These are phyloP conservation scores for Stagonosporopsis cucurbitacearum DNA, from an alignment of 2,329 filamentous ascomycete species.

Conservation along the genomic window DNA sequence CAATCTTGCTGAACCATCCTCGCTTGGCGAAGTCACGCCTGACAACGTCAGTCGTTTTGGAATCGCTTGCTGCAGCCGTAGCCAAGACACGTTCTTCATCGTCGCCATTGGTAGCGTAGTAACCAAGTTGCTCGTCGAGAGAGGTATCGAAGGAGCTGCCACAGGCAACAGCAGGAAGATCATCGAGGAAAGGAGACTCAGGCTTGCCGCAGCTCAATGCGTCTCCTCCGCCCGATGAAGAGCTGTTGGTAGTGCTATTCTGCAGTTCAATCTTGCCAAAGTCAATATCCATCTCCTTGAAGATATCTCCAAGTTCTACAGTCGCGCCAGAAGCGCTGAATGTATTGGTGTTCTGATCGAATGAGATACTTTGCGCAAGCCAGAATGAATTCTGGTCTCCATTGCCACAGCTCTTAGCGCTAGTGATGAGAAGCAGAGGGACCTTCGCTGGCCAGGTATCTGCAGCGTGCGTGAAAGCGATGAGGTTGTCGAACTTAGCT, in stretches of 20 bases:
- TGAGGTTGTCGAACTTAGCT: slow-evolving; percentile 12
- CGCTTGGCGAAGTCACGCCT: slow-evolving; percentile 8
- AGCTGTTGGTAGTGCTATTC: slow-evolving; percentile 9
- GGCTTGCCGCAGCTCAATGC: slow-evolving; percentile 12
- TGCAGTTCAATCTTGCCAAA: slow-evolving; percentile 14
- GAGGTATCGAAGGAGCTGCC: slow-evolving; percentile 11
- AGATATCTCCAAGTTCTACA: slow-evolving; percentile 10
- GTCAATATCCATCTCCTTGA: slow-evolving; percentile 16
- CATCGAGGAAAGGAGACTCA: slow-evolving; percentile 9
- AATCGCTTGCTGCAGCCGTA: slow-evolving; percentile 1
- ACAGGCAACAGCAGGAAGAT: slow-evolving; percentile 13
- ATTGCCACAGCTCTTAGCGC: slow-evolving; percentile 13
- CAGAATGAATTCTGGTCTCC: slow-evolving; percentile 16
- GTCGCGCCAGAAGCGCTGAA: slow-evolving; percentile 9
- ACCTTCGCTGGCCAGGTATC: slow-evolving; percentile 15
- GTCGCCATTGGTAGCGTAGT: slow-evolving; percentile 9
- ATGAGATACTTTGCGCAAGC: slow-evolving; percentile 8
- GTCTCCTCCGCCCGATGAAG: not conserved
- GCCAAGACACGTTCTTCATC: slow-evolving; percentile 12
- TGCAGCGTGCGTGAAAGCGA: slow-evolving; percentile 12
- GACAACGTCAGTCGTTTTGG: slow-evolving; percentile 1
- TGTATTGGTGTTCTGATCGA: slow-evolving; percentile 8
- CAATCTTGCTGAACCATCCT: slow-evolving; percentile 7
- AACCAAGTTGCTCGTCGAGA: slow-evolving; percentile 11
- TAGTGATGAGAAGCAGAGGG: slow-evolving; percentile 11